These are phyloP conservation scores for Rutstroemia sydowiana DNA, from an alignment of 2,329 filamentous ascomycete genomes.

Conservation along the genomic window DNA sequence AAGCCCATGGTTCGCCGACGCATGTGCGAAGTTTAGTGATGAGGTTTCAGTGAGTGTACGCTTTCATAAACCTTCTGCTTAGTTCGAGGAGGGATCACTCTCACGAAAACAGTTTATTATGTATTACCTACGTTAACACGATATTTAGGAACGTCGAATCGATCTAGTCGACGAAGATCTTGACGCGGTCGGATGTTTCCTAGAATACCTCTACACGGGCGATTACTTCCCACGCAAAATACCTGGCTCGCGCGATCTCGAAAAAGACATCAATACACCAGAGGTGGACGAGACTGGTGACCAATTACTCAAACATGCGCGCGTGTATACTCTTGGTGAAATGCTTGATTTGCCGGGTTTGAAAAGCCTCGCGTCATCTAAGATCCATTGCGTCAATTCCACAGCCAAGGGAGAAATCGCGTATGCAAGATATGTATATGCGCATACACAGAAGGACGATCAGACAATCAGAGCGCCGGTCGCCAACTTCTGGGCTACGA, in stretches of 20 bases:
- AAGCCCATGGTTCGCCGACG: constrained; percentile 67
- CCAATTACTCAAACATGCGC: constrained; percentile 81
- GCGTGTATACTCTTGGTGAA: constrained; percentile 81
- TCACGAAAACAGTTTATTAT: not conserved
- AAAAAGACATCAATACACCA: constrained; percentile 59
- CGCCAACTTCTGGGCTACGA: constrained; percentile 82
- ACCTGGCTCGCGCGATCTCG: constrained; percentile 57
- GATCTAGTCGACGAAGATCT: constrained; percentile 60
- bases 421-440: constrained; percentile 87
- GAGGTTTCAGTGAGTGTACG: constrained; percentile 47
- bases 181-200: constrained; percentile 68
- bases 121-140: not conserved
- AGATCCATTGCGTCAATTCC: constrained; percentile 86
- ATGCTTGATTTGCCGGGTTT: constrained; percentile 63
- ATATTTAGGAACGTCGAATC: constrained; percentile 54
- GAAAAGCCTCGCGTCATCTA: constrained; percentile 71
- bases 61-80: not conserved
- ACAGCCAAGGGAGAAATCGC: constrained; percentile 85
- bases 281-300: constrained; percentile 68
- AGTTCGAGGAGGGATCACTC: not conserved
- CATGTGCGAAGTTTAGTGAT: constrained; percentile 53
- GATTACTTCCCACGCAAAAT: constrained; percentile 77
- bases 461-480: constrained; percentile 70
- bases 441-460: constrained; percentile 63
- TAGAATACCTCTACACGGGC: constrained; percentile 77